Conservation (phyloP, 768 basidiomycete genomes). For the Pilatotrama ljubarskyi region DNA sequence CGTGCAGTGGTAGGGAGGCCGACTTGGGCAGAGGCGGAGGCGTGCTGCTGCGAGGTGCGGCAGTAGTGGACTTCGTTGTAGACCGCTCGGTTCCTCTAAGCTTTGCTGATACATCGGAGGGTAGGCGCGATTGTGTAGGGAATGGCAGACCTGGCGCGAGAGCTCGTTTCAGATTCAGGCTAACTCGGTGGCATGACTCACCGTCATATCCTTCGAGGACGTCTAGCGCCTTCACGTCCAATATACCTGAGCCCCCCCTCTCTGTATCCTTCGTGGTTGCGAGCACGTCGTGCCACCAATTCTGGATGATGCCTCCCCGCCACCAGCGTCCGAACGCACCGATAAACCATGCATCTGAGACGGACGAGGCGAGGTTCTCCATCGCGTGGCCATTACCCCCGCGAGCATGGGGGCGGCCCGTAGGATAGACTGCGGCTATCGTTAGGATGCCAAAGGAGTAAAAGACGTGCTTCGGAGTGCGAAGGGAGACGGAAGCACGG, state of each 20-base stretch:
- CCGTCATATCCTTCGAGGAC: constrained; percentile 67
- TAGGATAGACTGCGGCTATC: constrained; percentile 73
- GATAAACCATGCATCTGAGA: constrained; percentile 82
- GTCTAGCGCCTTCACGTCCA: constrained; percentile 74
- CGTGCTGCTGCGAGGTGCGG: constrained; percentile 61
- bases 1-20: constrained; percentile 74
- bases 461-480: constrained; percentile 88
- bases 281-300: constrained; percentile 75
- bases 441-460: constrained; percentile 87
- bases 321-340: constrained; percentile 93
- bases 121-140: constrained; percentile 21
- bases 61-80: constrained; percentile 44
- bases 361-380: constrained; percentile 12
- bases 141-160: constrained; percentile 20
- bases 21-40: constrained; percentile 86
- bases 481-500: constrained; percentile 88
- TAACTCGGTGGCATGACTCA: constrained; percentile 38
- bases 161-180: neutral
- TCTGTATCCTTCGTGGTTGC: constrained; percentile 66
- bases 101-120: constrained; percentile 39
- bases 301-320: constrained; percentile 77
- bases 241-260: constrained; percentile 75
- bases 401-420: constrained; percentile 31
- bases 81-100: constrained; percentile 32
- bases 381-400: constrained; percentile 14